Evolutionary conservation across 345 rosid genomes (phyloP).

Genomic region (Rhizophora apiculata): DNA sequence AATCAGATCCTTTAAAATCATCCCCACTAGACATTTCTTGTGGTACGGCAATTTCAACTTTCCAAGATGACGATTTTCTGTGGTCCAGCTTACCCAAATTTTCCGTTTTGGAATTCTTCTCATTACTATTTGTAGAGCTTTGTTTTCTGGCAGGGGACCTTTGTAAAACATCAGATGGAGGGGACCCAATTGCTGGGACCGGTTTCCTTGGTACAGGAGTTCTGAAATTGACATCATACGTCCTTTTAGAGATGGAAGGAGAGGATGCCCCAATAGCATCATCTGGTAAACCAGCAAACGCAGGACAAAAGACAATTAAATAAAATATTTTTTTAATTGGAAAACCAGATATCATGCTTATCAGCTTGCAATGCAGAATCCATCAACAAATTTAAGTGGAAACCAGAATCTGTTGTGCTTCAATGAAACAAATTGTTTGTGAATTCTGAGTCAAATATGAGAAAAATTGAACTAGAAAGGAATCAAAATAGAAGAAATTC

Average conservation of each 20-base stretch:
- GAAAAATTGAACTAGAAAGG: background rate
- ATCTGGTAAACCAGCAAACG: constrained; percentile 44
- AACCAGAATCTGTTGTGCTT: background rate
- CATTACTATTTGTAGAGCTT: constrained; percentile 33
- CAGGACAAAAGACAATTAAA: constrained; percentile 17
- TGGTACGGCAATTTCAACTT: constrained; percentile 33
- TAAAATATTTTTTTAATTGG: background rate
- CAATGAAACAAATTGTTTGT: background rate
- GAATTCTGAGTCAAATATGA: background rate
- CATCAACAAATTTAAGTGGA: background rate
- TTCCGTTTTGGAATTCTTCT: constrained; percentile 28
- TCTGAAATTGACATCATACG: constrained; percentile 37
- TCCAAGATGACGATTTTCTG: constrained; percentile 32
- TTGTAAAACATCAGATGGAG: constrained; percentile 29
- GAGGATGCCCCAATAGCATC: constrained; percentile 43
- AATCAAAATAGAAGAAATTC: background rate
- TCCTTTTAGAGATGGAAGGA: constrained; percentile 42
- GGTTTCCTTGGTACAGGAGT: constrained; percentile 48
- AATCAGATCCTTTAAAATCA: constrained; percentile 17
- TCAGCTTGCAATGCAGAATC: background rate
- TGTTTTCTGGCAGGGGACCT: constrained; percentile 36
- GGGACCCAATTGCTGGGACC: constrained; percentile 58
- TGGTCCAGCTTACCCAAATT: constrained; percentile 24
- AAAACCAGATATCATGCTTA: background rate
- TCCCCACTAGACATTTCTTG: constrained; percentile 25